Base-by-base conservation (phyloP, 768 basidiomycete genomes). In the Dentipellis sp. region DNA sequence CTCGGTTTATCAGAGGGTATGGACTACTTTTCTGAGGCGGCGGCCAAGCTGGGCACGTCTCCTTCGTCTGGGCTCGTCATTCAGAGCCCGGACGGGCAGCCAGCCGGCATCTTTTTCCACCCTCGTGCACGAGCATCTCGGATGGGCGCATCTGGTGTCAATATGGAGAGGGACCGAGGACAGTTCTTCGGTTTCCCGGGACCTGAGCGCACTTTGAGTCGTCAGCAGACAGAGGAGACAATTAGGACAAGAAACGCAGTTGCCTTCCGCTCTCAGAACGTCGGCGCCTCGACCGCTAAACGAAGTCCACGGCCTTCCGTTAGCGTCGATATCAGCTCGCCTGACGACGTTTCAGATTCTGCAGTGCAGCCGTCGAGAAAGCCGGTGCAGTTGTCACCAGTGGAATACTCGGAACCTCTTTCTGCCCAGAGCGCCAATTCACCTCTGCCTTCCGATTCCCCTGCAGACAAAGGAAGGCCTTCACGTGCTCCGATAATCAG, bases 101-200 rank as follows among this genome's bases (percentile, higher is more conserved):
- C 92, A 2, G 80, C 91, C n/a, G 95, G 94, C 10, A 94, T 99
- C 56, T 91, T 94, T 73, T 99, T 98, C 71, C 88, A 94, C 59
- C 95, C 94, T 1, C 76, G 61, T 9, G n/a, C 56, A 35, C 61
- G 61, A 7, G 23, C 39, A 22, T 42, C 54, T n/a, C 61, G 61
- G 21, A 16, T 51, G 39, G 52, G 51, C 19, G 50, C 56, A 16
- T 29, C 55, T 1, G 51, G 58, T n/a, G 52, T 58, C 34, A 62
- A 46, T 21, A 36, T 21, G 39, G 59, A 58, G 14, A 42, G 54
- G 35, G 54, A 55, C 36, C 19, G 39, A 47, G 54, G 54, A 16
- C 52, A 53, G 17, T 40, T 45, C 16, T 42, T 42, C 14, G 53
- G 53, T 12, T 17, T 40, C 4, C 6, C 39, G 10, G 35, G 29